phyloP scores from a whole-genome alignment of 2,329 filamentous ascomycete species.

The Phialophora expanda region DNA sequence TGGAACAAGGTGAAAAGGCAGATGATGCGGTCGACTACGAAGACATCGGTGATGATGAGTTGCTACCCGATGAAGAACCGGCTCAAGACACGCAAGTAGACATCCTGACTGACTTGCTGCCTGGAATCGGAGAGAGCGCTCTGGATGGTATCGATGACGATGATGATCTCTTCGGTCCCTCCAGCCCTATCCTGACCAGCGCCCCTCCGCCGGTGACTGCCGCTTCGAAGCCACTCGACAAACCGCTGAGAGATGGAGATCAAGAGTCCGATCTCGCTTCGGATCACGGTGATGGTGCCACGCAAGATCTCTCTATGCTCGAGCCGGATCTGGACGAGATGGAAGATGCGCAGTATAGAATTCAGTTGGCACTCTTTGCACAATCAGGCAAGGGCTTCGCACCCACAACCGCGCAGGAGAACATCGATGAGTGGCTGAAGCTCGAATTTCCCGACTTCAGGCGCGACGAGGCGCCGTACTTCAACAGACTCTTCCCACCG shows the following conservation, averaged over 20 bases:
- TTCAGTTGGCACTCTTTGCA: slow-evolving; percentile 55
- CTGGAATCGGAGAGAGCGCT: slow-evolving; percentile 58
- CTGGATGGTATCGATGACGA: slow-evolving; percentile 60
- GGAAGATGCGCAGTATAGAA: slow-evolving; percentile 47
- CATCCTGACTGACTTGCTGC: slow-evolving; percentile 29
- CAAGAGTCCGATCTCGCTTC: slow-evolving; percentile 33
- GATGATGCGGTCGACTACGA: slow-evolving; percentile 90
- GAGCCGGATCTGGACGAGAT: slow-evolving; percentile 30
- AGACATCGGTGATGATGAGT: slow-evolving; percentile 88
- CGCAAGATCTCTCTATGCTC: slow-evolving; percentile 34
- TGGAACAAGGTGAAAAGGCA: slow-evolving; percentile 73
- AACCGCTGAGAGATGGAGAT: slow-evolving; percentile 25
- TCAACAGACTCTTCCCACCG: slow-evolving; percentile 80
- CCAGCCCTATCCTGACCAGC: slow-evolving; percentile 29
- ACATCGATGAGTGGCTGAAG: slow-evolving; percentile 50
- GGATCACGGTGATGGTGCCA: slow-evolving; percentile 30
- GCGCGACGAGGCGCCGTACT: slow-evolving; percentile 74
- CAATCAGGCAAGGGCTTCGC: slow-evolving; percentile 47
- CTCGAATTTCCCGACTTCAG: slow-evolving; percentile 83
- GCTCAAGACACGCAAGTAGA: slow-evolving; percentile 33
- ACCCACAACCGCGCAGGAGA: slow-evolving; percentile 35
- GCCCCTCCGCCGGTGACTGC: slow-evolving; percentile 15
- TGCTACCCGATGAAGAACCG: slow-evolving; percentile 71
- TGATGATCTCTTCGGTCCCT: slow-evolving; percentile 42
- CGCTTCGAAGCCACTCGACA: slow-evolving; percentile 28